phyloP scores from a whole-genome alignment of 495 filamentous ascomycete genomes.

The Neurospora intermedia region DNA sequence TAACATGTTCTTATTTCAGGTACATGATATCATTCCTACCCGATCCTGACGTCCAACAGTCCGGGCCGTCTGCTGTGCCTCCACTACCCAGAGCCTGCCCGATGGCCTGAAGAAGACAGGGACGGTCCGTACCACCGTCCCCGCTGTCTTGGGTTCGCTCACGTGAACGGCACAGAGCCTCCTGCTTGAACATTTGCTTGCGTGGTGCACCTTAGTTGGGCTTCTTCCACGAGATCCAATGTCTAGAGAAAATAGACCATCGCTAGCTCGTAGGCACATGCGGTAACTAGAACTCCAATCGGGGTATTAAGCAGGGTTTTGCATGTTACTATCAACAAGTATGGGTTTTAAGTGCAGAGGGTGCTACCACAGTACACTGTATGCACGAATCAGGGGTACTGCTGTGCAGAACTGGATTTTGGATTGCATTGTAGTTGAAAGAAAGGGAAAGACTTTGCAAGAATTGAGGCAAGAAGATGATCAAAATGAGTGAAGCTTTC shows the following conservation, averaged over 20 bases:
- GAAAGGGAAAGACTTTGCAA: no score
- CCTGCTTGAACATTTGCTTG: background rate
- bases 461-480: no score
- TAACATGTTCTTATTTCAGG: background rate
- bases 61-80: background rate
- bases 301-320: background rate
- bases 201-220: background rate
- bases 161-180: background rate
- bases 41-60: background rate
- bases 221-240: background rate
- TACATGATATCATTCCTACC: background rate
- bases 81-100: background rate
- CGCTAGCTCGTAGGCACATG: background rate
- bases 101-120: background rate
- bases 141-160: background rate
- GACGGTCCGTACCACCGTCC: background rate
- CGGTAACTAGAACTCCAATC: background rate
- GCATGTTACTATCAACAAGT: background rate
- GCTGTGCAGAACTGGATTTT: background rate
- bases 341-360: background rate
- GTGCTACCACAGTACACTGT: background rate
- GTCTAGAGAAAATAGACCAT: background rate
- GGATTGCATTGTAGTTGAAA: no score
- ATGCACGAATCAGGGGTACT: background rate
- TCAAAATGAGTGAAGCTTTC: no score